These are phyloP conservation scores for Hapsidospora chrysogenum DNA, from an alignment of 495 filamentous ascomycete species.

Conservation along the genomic window DNA sequence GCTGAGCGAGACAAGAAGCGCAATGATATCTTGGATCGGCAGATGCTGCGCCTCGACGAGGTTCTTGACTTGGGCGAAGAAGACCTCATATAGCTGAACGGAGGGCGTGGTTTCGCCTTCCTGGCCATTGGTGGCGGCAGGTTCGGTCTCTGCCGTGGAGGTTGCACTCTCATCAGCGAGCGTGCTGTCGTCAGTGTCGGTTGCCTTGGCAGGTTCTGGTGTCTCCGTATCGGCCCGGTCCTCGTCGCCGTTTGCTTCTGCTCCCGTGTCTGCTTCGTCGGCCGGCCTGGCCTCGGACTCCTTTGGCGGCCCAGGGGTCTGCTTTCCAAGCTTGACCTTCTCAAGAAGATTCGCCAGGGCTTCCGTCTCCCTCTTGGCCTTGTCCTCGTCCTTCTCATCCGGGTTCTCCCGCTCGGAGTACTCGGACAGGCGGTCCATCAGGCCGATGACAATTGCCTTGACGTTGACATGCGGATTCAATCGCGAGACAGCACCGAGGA, in stretches of 20 bases:
- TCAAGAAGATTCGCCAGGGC: slow-evolving; percentile 61
- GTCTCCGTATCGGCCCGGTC: slow-evolving; percentile 12
- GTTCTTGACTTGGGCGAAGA: slow-evolving; percentile 90
- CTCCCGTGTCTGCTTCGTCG: slow-evolving; percentile 13
- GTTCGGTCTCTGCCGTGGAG: slow-evolving; percentile 24
- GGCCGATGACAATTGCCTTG: slow-evolving; percentile 92
- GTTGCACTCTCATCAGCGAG: slow-evolving; percentile 19
- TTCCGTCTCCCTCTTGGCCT: slow-evolving; percentile 65
- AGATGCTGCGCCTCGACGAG: slow-evolving; percentile 80
- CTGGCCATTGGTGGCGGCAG: slow-evolving; percentile 23
- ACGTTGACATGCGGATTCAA: slow-evolving; percentile 92
- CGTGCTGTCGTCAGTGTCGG: slow-evolving; percentile 5
- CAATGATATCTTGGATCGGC: slow-evolving; percentile 88
- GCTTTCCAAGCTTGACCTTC: slow-evolving; percentile 54
- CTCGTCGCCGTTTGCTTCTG: slow-evolving; percentile 13
- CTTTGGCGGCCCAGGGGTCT: slow-evolving; percentile 13
- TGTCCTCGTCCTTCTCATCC: slow-evolving; percentile 48
- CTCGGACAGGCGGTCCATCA: slow-evolving; percentile 90
- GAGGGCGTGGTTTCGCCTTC: slow-evolving; percentile 60
- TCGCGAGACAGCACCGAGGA: slow-evolving; percentile 77
- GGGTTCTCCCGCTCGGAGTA: slow-evolving; percentile 84
- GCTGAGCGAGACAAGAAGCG: slow-evolving; percentile 74
- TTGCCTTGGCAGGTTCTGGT: slow-evolving; percentile 7
- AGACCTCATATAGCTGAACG: slow-evolving; percentile 89
- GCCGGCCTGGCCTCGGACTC: slow-evolving; percentile 4